A percentile compares a stretch with the other conserved stretches of the same genome.
phyloP scores from a whole-genome alignment of 495 filamentous ascomycete species.

The Penicillium subrubescens region DNA sequence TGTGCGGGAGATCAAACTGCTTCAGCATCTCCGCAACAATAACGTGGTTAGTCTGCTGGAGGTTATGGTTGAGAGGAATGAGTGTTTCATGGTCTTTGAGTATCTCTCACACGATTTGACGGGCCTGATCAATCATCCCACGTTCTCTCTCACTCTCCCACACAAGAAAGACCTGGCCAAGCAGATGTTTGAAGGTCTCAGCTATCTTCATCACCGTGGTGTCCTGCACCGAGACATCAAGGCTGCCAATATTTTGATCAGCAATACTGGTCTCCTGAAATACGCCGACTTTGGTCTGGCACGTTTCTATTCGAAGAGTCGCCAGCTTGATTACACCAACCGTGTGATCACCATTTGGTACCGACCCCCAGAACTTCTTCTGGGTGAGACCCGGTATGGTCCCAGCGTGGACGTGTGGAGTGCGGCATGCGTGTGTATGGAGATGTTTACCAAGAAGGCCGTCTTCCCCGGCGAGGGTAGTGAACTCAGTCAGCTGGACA shows the following conservation, averaged over 20 bases:
- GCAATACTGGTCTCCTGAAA: slow-evolving; percentile 84
- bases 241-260: slow-evolving; percentile 92
- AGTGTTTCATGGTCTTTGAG: slow-evolving; percentile 99
- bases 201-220: slow-evolving; percentile 91
- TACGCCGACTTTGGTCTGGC: slow-evolving; percentile 96
- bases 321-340: slow-evolving; percentile 96
- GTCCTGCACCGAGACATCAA: slow-evolving; percentile 96
- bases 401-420: slow-evolving; percentile 97
- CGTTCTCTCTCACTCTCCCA: slow-evolving; percentile 78
- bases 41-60: slow-evolving; percentile 84
- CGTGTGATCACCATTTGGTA: slow-evolving; percentile 98
- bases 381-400: slow-evolving; percentile 93
- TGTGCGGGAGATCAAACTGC: slow-evolving; percentile 92
- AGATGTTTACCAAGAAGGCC: slow-evolving; percentile 93
- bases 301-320: slow-evolving; percentile 93
- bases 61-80: slow-evolving; percentile 98
- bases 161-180: slow-evolving; percentile 94
- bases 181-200: slow-evolving; percentile 92
- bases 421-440: slow-evolving; percentile 93
- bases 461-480: slow-evolving; percentile 94
- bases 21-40: slow-evolving; percentile 87
- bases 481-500: slow-evolving; percentile 94
- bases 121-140: slow-evolving; percentile 88
- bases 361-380: slow-evolving; percentile 84
- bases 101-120: slow-evolving; percentile 95